Evolutionary conservation across 768 basidiomycete genomes (phyloP).

Genomic region (Hygrophorus russula): DNA sequence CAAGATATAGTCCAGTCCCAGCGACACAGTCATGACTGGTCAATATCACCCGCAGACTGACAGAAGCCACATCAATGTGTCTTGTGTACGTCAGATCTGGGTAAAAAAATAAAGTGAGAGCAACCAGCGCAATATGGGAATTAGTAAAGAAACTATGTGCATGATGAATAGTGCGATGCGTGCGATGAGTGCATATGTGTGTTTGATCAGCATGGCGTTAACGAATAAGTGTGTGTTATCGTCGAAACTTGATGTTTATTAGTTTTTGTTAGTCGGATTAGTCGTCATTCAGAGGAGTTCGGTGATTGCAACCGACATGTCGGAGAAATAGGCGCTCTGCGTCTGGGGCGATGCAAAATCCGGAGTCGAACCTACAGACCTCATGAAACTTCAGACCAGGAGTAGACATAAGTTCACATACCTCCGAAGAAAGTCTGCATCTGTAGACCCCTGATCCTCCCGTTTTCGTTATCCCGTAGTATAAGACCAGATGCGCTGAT

Average conservation of each 20-base stretch:
- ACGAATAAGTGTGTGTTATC: background rate
- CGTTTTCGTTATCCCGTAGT: slow-evolving; percentile 34
- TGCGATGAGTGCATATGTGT: too few species aligned
- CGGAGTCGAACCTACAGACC: slow-evolving; percentile 26
- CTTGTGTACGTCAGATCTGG: too few species aligned
- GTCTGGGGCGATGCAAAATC: slow-evolving; percentile 50
- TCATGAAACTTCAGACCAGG: slow-evolving; percentile 1
- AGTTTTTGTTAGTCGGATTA: background rate
- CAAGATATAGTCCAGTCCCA: too few species aligned
- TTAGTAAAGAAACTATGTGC: too few species aligned
- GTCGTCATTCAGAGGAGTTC: slow-evolving; percentile 24
- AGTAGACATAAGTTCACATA: slow-evolving; percentile 3
- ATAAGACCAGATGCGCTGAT: slow-evolving; percentile 46
- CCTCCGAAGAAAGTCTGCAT: slow-evolving; percentile 76
- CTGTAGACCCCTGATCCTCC: slow-evolving; percentile 54
- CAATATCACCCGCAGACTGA: too few species aligned
- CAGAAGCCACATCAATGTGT: too few species aligned
- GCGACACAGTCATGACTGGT: too few species aligned
- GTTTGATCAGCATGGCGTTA: too few species aligned
- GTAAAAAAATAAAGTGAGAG: too few species aligned
- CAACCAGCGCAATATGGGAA: too few species aligned
- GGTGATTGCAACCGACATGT: slow-evolving; percentile 56
- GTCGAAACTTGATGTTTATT: too few species aligned
- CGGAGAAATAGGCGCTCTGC: slow-evolving; percentile 56
- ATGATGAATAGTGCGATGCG: too few species aligned